Evolutionary conservation across 352 stramenopile species (phyloP), one percentile per base, ranked within the genome.

Genomic region (Globisporangium alternatum): DNA sequence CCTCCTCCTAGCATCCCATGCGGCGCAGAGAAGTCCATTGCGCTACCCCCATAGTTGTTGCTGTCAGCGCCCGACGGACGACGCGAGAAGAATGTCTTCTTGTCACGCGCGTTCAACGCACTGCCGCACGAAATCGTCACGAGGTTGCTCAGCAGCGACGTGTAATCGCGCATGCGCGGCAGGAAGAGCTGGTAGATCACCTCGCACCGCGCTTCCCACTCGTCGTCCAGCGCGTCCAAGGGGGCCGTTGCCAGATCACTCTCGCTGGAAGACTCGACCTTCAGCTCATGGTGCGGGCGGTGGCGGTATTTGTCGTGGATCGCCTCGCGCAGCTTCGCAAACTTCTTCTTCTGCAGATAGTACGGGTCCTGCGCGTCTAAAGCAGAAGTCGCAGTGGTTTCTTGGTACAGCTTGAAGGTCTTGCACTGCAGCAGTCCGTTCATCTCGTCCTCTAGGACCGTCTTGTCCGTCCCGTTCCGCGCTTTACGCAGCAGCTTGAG

Each of bases 281-380:
- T 81, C 13, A 92, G 76, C 51, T 89, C 80, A 43, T 88, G 76
- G 39, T 88, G 85, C 1, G 77, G 75, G 19, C 66, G 69, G 56
- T 94, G 83, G 39, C 86, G 63, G 54, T 94, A 94, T 55, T 89
- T 90, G 55, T 83, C 70, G 64, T 94, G 80, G 47, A 94, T 90
- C 17, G 59, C 43, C 49, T 88, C 70, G 6, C 85, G 80, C 22
- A 81, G 68, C 56, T 90, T 81, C 7, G 66, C 72, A 60, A 91
- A 88, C 54, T 88, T 89, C 47, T 84, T 78, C 66, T 91, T 89
- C 55, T 89, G 83, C 44, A 91, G 63, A 22, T 78, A 88, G 62
- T 87, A 89, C 39, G 81, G 78, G 43, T 90, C 83, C 57, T 91
- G 85, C 1, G 77, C 25, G 47, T 90, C 81, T 15, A 91, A 37